Evolutionary conservation across 2,329 filamentous ascomycete species (phyloP).

Genomic region (Colletotrichum salicis): DNA sequence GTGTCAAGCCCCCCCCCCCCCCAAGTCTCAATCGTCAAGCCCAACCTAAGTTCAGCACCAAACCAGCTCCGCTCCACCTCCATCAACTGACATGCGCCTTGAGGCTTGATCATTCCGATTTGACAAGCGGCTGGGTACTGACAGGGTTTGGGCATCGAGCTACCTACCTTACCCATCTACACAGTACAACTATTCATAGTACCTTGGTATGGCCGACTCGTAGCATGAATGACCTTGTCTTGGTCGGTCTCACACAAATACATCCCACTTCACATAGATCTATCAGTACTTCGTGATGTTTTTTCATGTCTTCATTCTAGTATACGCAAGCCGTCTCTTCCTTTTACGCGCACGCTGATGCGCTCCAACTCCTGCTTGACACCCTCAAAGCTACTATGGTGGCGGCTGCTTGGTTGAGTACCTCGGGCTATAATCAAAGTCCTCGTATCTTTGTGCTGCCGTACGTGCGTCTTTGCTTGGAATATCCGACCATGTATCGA

Average conservation of each 20-base stretch:
- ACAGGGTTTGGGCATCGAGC: constrained; percentile 6
- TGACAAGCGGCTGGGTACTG: background rate
- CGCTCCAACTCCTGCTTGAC: constrained; percentile 1
- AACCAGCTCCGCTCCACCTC: background rate
- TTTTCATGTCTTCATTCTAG: constrained; percentile 36
- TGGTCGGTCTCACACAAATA: background rate
- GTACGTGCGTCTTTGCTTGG: constrained; percentile 25
- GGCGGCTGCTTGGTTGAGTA: constrained; percentile 16
- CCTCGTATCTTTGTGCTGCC: constrained; percentile 12
- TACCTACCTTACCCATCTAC: background rate
- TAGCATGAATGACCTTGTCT: background rate
- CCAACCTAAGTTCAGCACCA: background rate
- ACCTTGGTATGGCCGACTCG: background rate
- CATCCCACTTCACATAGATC: background rate
- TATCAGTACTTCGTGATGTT: constrained; percentile 8
- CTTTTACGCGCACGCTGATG: constrained; percentile 23
- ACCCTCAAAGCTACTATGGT: constrained; percentile 6
- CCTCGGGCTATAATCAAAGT: constrained; percentile 25
- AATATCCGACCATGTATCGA: constrained; percentile 34
- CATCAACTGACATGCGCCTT: constrained; percentile 1
- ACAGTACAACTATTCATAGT: background rate
- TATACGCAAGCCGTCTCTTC: constrained; percentile 30
- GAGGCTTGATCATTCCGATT: constrained; percentile 4
- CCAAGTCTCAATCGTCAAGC: background rate
- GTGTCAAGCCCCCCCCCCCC: background rate